Percentiles rank a stretch among this genome's conserved stretches.
phyloP scores from a whole-genome alignment of 371 early-diverging fungal genomes.

The Cokeromyces recurvatus region DNA sequence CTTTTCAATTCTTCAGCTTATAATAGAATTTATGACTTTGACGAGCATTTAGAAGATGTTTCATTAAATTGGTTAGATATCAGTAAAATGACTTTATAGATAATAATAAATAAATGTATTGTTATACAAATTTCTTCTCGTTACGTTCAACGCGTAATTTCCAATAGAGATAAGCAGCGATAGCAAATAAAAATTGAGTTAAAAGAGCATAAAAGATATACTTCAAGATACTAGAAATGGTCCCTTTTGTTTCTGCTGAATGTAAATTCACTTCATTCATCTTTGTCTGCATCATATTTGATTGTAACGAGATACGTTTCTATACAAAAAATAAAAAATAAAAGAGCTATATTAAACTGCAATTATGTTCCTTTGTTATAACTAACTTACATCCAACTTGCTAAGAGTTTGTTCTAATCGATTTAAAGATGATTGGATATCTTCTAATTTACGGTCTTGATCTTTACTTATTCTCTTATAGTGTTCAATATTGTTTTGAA shows the following conservation, averaged over 20 bases:
- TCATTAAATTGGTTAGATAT: slow-evolving; percentile 61
- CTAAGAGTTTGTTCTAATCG: slow-evolving; percentile 23
- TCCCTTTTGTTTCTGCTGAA: slow-evolving; percentile 38
- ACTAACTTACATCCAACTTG: slow-evolving; percentile 28
- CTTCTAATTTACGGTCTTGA: slow-evolving; percentile 26
- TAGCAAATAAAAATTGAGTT: slow-evolving; percentile 32
- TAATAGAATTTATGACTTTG: slow-evolving; percentile 62
- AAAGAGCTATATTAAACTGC: too few species aligned
- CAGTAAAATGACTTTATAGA: slow-evolving; percentile 7
- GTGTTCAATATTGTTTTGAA: slow-evolving; percentile 6
- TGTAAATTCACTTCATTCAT: slow-evolving; percentile 30
- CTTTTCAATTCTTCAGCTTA: slow-evolving; percentile 35
- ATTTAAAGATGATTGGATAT: slow-evolving; percentile 17
- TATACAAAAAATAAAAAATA: too few species aligned
- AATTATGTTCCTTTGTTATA: too few species aligned
- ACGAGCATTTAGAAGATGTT: slow-evolving; percentile 70
- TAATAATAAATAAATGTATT: background rate
- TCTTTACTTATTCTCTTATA: slow-evolving; percentile 14
- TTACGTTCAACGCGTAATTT: slow-evolving; percentile 41
- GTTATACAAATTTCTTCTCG: slow-evolving; percentile 38
- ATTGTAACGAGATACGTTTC: slow-evolving; percentile 25
- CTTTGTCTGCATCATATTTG: slow-evolving; percentile 22
- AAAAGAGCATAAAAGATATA: slow-evolving; percentile 37
- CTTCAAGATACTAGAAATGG: slow-evolving; percentile 30
- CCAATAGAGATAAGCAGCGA: slow-evolving; percentile 36